Evolutionary conservation across 1,284 basidiomycete species (phyloP).

Genomic region (Sanguinoderma infundibulare): DNA sequence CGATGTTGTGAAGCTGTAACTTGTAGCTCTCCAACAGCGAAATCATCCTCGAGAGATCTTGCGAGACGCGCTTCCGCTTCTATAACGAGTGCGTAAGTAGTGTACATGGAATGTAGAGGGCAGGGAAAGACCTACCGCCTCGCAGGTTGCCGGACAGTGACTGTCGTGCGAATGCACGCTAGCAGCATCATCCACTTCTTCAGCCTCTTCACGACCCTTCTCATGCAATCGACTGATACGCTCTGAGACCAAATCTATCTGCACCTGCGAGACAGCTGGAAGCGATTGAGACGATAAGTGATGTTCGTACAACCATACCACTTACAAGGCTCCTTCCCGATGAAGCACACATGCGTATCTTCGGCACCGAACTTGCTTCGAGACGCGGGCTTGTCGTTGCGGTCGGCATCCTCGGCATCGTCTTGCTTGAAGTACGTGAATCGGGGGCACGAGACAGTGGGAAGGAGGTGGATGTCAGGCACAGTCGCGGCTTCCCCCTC

Average conservation of each 20-base stretch:
- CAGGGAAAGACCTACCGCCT: not conserved
- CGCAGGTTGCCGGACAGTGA: not conserved
- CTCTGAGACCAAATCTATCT: slow-evolving; percentile 63
- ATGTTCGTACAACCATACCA: slow-evolving; percentile 16
- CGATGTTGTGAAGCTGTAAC: slow-evolving; percentile 53
- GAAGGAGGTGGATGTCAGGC: slow-evolving; percentile 74
- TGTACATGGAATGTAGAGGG: no score
- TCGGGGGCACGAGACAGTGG: slow-evolving; percentile 78
- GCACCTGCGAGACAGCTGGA: slow-evolving; percentile 70
- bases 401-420: slow-evolving; percentile 35
- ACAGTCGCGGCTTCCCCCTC: slow-evolving; percentile 65
- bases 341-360: slow-evolving; percentile 83
- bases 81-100: not conserved
- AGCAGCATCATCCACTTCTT: not conserved
- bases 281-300: not conserved
- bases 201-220: slow-evolving; percentile 24
- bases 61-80: slow-evolving; percentile 18
- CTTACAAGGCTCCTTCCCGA: slow-evolving; percentile 78
- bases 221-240: slow-evolving; percentile 56
- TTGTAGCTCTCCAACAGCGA: slow-evolving; percentile 66
- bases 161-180: not conserved
- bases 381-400: slow-evolving; percentile 44
- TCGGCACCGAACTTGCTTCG: slow-evolving; percentile 89
- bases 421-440: slow-evolving; percentile 82
- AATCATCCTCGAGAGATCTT: slow-evolving; percentile 52